Evolutionary conservation across 2,329 filamentous ascomycete species (phyloP), one percentile per base, ranked within the genome.

Genomic region (Ophiostoma quercus): DNA sequence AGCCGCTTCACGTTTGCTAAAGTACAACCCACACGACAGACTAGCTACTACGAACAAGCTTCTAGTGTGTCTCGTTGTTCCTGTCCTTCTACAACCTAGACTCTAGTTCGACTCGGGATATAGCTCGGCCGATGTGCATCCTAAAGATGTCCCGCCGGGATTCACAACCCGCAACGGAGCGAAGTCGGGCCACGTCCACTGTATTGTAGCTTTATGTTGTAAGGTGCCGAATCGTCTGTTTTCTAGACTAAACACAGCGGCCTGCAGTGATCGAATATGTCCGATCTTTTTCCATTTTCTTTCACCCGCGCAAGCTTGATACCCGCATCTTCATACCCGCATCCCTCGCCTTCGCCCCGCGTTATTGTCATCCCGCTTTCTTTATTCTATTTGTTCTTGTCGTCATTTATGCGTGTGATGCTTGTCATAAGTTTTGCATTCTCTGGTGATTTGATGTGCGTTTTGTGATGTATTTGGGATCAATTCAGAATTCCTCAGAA

Each of bases 41-140:
- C 63, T 11, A 68, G 39, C 41, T 11, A 3, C 6, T 12, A n/a
- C 12, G 32, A 34, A 62, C 11, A 32, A 63, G 57, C 25, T 34
- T 34, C 25, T 8, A 32, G 25, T 32, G 22, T 32, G n/a, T 57
- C n/a, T 11, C 22, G 8, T 25, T 25, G 6, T 22, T 25, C 51
- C 9, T 22, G 47, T 54, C 47, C 47, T 54, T 22, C 8, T 22
- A 8, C 47, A 3, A 12, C 7, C 8, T 25, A 25, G 43, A 16
- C 43, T 57, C 51, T 57, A 29, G 11, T 3, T 57, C 22, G 3
- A 19, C 25, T 65, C 62, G 62, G 32, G 8, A 39, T 7, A 63
- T 65, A 65, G 19, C 62, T 65, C 62, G 62, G 62, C 62, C 62
- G 62, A 65, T 22, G 57, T 41, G 62, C 62, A 41, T 39, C 62